These are phyloP conservation scores for Plasmodium sp. DNA, from an alignment of 169 alveolate genomes.

Conservation along the genomic window DNA sequence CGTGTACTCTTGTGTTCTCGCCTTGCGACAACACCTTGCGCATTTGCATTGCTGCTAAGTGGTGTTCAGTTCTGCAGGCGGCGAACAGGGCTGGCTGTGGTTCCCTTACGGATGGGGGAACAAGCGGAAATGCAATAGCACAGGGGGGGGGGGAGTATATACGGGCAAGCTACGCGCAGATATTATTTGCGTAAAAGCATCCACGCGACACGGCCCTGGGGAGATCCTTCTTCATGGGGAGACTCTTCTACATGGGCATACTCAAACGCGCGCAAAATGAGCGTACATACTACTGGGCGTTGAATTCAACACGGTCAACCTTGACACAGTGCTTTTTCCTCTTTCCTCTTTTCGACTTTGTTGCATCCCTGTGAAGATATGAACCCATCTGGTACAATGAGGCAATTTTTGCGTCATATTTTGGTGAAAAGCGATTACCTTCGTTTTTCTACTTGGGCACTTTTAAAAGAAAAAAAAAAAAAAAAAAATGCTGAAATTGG, in stretches of 20 bases:
- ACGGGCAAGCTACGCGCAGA: background rate
- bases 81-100: background rate
- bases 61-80: background rate
- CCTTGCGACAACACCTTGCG: background rate
- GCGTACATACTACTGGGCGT: background rate
- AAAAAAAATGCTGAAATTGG: background rate
- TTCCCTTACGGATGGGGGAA: background rate
- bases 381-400: background rate
- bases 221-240: background rate
- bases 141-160: background rate
- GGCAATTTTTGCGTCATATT: background rate
- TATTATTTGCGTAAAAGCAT: background rate
- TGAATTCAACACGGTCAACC: background rate
- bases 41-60: background rate
- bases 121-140: background rate
- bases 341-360: background rate
- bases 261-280: background rate
- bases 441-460: background rate
- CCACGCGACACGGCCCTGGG: background rate
- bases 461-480: background rate
- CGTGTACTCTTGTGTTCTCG: background rate
- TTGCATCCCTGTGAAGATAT: background rate
- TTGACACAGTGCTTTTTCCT: background rate
- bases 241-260: background rate
- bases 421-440: background rate